Evolutionary conservation across 2,329 filamentous ascomycete genomes (phyloP).

Genomic region (Trichoderma simmonsii): DNA sequence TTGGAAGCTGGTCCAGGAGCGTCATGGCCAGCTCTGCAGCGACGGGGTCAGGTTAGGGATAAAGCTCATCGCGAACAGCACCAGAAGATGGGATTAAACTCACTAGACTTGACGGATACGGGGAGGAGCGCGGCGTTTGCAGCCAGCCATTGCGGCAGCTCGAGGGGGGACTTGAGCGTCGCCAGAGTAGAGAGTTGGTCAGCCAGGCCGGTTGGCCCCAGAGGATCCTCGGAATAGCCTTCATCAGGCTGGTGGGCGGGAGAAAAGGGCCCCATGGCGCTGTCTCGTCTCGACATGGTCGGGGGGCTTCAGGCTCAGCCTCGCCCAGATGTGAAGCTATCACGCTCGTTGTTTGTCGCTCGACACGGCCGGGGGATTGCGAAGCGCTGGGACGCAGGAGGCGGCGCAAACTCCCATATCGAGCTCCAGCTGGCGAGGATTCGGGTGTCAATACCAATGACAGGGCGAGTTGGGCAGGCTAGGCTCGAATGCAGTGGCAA

Average conservation of each 20-base stretch:
- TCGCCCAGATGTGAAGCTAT: conserved; percentile 15
- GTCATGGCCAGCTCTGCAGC: conserved; percentile 72
- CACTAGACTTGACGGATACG: conserved; percentile 48
- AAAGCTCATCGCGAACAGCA: neutral
- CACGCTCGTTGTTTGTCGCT: neutral
- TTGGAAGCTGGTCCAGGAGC: conserved; percentile 74
- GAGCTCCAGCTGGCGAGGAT: neutral
- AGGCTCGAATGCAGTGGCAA: neutral
- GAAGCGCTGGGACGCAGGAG: conserved; percentile 4
- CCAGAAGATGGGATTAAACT: conserved; percentile 23
- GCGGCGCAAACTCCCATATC: conserved; percentile 14
- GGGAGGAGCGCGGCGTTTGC: conserved; percentile 50
- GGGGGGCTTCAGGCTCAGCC: conserved; percentile 4
- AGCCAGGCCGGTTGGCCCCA: conserved; percentile 40
- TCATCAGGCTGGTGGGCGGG: conserved; percentile 62
- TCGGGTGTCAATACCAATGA: neutral
- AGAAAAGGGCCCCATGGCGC: conserved; percentile 18
- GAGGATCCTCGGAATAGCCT: conserved; percentile 78
- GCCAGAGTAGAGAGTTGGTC: conserved; percentile 34
- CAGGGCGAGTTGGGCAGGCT: neutral
- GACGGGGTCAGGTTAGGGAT: neutral
- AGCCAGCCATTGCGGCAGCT: conserved; percentile 49
- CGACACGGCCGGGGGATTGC: conserved; percentile 6
- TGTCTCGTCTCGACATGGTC: conserved; percentile 31
- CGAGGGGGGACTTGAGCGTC: conserved; percentile 38